Base-by-base conservation (phyloP, 192 early-diverging fungal genomes). In the Thamnidium elegans region DNA sequence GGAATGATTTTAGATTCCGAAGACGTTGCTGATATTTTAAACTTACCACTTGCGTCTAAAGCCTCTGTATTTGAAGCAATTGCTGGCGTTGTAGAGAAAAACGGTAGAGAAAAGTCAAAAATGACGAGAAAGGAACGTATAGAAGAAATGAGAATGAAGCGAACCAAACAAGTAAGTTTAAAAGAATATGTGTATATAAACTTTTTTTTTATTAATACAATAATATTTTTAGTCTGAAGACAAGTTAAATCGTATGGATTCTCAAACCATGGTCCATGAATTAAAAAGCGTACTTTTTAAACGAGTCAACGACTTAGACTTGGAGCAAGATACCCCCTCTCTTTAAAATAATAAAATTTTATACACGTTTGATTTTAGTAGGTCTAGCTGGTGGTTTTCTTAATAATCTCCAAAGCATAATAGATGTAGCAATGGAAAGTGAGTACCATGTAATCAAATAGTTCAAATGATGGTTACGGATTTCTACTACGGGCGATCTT, bases 371-470 rank as follows among this genome's bases (percentile, higher is more conserved):
- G 21, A 60, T 64, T 20, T 62, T 67, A 15, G 34, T 50, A 13
- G 69, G 69, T n/a, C 53, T 34, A 36, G 39, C 32, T 5, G 66
- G 32, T 34, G 87, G 88, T 11, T 82, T 81, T 70, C 82, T 83
- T 50, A 91, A 70, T 30, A 84, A 71, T 51, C 75, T 78, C 43
- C 78, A 81, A 7, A 92, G 76, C 89, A 92, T 92, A 3, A 69
- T 81, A 31, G 79, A 76, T 32, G 90, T 92, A 9, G 87, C 81
- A 13, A 78, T 77, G 30, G 86, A 86, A 9, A 90, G 78, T 19
- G 82, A 74, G 55, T 85, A 96, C 95, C 95, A 97, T 30, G 95
- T 97, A 30, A 95, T 78, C 11, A 90, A 81, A 62, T 97, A 97
- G 69, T 89, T 86, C 30, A 93, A 71, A 67, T 97, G 95, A 64